Evolutionary conservation across 257 asterid species (phyloP).

Genomic region (Scutellaria minor): DNA sequence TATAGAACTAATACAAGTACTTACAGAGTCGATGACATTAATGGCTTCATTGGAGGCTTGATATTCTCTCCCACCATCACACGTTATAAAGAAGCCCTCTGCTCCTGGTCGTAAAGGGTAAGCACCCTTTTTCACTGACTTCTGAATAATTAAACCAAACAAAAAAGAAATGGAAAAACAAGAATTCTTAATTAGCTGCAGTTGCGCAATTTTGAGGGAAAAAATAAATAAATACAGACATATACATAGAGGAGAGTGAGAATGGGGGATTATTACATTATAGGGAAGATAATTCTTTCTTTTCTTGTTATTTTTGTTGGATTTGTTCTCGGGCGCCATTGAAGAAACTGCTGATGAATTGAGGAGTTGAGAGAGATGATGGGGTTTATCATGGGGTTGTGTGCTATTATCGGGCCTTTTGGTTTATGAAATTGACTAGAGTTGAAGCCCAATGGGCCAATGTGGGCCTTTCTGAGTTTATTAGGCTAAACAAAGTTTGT

Average conservation of each 20-base stretch:
- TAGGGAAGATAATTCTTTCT: constrained; percentile 81
- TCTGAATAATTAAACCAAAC: constrained; percentile 48
- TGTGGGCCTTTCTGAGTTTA: too few relatives aligned
- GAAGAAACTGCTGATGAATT: constrained; percentile 26
- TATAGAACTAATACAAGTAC: constrained; percentile 14
- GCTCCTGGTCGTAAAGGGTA: constrained; percentile 88
- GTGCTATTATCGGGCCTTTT: constrained; percentile 17
- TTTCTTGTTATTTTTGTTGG: constrained; percentile 57
- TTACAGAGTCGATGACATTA: constrained; percentile 84
- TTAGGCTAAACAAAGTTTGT: too few relatives aligned
- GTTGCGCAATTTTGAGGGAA: neutral
- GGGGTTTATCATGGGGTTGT: constrained; percentile 31
- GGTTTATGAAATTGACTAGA: neutral
- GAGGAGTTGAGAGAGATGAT: neutral
- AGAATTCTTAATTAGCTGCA: constrained; percentile 9
- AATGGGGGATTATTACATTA: constrained; percentile 48
- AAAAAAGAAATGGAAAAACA: neutral
- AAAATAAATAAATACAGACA: neutral
- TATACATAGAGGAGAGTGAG: neutral
- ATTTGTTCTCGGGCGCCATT: constrained; percentile 75
- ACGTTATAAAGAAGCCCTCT: constrained; percentile 91
- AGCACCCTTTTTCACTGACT: constrained; percentile 78
- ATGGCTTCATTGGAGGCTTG: constrained; percentile 92
- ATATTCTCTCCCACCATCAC: constrained; percentile 93
- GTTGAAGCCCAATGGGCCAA: constrained; percentile 35